phyloP scores from a whole-genome alignment of 805 yeast genomes.

The Pichia occidentalis region DNA sequence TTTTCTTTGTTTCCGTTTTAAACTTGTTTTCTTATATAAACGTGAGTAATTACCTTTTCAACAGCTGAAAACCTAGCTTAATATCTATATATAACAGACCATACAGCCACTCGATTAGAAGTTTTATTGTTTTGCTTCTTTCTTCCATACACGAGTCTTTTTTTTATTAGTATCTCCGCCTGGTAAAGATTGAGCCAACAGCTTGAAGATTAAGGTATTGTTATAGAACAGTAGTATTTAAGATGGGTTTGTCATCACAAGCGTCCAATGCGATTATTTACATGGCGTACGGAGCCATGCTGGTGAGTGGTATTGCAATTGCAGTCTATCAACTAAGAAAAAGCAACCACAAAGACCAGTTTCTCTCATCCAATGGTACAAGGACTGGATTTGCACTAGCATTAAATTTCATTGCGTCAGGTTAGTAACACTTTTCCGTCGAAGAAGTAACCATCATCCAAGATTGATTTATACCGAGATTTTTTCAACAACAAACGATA shows the following conservation, averaged over 20 bases:
- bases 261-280: constrained; percentile 59
- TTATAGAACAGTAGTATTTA: no score
- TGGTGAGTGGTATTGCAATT: constrained; percentile 46
- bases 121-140: no score
- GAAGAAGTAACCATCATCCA: neutral
- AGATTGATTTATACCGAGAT: constrained; percentile 1
- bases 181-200: no score
- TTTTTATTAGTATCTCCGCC: no score
- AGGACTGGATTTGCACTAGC: constrained; percentile 77
- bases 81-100: no score
- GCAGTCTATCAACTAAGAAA: constrained; percentile 51
- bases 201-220: no score
- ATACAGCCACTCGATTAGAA: no score
- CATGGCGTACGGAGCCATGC: constrained; percentile 48
- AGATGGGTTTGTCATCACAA: constrained; percentile 36
- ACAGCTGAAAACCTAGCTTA: no score
- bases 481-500: constrained; percentile 5
- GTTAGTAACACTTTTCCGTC: constrained; percentile 40
- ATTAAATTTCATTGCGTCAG: constrained; percentile 84
- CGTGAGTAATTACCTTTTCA: no score
- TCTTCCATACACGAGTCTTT: no score
- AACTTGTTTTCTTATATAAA: no score
- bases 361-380: constrained; percentile 73
- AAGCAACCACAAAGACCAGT: constrained; percentile 36
- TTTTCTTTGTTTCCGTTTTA: no score